phyloP scores from a whole-genome alignment of 2,329 filamentous ascomycete genomes.

The Colletotrichum aenigma region DNA sequence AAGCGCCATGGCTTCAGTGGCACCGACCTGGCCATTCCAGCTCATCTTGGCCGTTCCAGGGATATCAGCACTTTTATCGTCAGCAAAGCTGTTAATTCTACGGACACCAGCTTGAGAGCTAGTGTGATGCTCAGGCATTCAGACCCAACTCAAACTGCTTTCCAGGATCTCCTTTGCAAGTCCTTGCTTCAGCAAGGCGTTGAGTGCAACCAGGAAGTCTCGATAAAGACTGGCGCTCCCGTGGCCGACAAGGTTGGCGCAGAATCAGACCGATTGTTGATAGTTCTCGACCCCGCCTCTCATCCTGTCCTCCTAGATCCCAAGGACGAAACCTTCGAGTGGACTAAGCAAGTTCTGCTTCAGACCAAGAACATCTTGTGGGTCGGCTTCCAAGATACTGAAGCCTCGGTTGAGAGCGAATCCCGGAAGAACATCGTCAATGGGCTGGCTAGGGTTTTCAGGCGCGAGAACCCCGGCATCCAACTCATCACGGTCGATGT shows the following conservation, averaged over 20 bases:
- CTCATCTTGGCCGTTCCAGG: no score
- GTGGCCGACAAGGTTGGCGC: no score
- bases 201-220: no score
- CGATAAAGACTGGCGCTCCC: no score
- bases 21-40: neutral
- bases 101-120: no score
- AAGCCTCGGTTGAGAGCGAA: neutral
- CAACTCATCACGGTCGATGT: slow-evolving; percentile 23
- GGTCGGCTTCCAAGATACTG: neutral
- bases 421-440: slow-evolving; percentile 22
- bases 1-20: neutral
- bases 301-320: neutral
- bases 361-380: neutral
- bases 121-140: no score
- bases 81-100: no score
- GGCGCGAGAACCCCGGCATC: slow-evolving; percentile 23
- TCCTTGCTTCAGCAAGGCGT: no score
- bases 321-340: neutral
- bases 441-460: slow-evolving; percentile 23
- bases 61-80: no score
- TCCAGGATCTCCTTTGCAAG: no score
- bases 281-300: neutral
- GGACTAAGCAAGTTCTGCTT: neutral
- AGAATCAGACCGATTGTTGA: no score
- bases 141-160: no score